Evolutionary conservation across 768 basidiomycete species (phyloP).

Genomic region (Mrakia gelida): DNA sequence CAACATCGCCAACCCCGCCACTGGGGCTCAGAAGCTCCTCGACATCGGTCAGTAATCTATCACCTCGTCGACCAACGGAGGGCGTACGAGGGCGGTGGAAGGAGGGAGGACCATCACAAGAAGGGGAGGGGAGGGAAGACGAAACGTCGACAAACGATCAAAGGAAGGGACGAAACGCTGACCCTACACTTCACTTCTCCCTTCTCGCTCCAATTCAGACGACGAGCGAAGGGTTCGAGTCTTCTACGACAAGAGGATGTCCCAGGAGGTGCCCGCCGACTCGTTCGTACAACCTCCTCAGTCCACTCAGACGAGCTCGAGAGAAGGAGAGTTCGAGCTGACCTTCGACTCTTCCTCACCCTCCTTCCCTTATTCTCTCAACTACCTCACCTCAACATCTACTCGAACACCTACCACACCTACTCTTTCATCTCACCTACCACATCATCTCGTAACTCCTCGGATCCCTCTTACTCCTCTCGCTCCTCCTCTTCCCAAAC

Average conservation of each 20-base stretch:
- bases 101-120: not conserved
- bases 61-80: not conserved
- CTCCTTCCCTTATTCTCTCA: not conserved
- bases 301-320: not conserved
- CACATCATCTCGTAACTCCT: not conserved
- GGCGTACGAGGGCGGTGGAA: not conserved
- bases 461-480: not conserved
- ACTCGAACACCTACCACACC: not conserved
- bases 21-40: slow-evolving; percentile 93
- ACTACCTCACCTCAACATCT: not conserved
- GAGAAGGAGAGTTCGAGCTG: slow-evolving; percentile 1
- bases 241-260: slow-evolving; percentile 96
- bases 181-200: slow-evolving; percentile 1
- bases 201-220: not conserved
- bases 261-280: slow-evolving; percentile 90
- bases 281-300: slow-evolving; percentile 39
- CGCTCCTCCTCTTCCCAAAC: not conserved
- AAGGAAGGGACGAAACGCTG: slow-evolving; percentile 15
- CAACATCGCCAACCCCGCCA: slow-evolving; percentile 84
- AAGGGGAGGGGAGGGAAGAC: slow-evolving; percentile 58
- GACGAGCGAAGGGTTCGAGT: slow-evolving; percentile 42
- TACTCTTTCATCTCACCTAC: not conserved
- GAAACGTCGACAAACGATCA: slow-evolving; percentile 39
- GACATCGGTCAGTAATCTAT: slow-evolving; percentile 55
- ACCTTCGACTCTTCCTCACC: not conserved